Base-by-base conservation (phyloP, 1,284 basidiomycete genomes). In the Rhodotorula sp. region DNA sequence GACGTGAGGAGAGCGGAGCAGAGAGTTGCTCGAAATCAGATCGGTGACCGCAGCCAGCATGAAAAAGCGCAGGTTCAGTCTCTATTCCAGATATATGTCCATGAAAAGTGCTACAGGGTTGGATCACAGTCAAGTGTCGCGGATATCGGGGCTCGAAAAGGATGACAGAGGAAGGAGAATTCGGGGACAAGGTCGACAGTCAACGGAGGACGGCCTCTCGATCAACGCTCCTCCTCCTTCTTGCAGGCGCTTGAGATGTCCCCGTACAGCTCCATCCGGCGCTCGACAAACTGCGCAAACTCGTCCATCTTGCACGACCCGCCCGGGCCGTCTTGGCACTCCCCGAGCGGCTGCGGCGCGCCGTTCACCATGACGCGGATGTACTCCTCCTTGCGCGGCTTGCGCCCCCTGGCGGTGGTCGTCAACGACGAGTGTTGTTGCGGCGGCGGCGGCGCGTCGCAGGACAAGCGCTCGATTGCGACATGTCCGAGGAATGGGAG, bases 401-500 rank as follows among this genome's bases (percentile, higher is more conserved):
- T 38, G 34, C 38, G 38, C 1, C 38, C 38, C 38, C 38, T 6
- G 34, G 66, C 55, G 61, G 31, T 49, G 52, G 34, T 28, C 49
- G 38, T 12, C 49, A 31, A 52, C 28, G 61, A n/a, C 5, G n/a
- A 21, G 23, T 7, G 7, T 19, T 56, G 50, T 34, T 67, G 54
- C 49, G 31, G 45, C 57, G 31, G 50, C 45, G 68, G 54, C 49
- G 31, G 45, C 57, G 31, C 63, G 59, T 43, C 72, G 67, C 80
- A 81, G 49, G 73, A 68, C 68, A 83, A 79, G 23, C 81, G 69
- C 71, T 84, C 83, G 28, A 84, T 73, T 23, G 82, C 80, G 56
- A 84, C 78, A 69, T 83, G 82, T 14, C 83, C 83, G 23, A 83
- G 76, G 80, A 83, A 84, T 2, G 83, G 81, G 19, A 83, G 78